phyloP scores from a whole-genome alignment of 106 monocot species.

The Platanthera guangdongensis region DNA sequence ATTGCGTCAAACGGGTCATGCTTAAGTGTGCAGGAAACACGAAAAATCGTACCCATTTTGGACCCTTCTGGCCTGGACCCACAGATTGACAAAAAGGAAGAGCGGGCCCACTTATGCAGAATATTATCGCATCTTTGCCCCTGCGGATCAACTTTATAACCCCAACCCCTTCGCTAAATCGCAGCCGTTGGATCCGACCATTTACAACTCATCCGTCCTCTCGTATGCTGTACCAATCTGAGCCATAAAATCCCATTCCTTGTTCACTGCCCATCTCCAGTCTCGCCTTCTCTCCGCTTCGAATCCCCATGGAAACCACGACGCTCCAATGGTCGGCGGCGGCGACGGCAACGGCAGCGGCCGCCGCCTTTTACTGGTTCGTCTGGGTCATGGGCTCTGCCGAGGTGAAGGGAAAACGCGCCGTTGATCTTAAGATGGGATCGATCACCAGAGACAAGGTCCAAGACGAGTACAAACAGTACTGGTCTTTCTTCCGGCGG shows the following conservation, averaged over 20 bases:
- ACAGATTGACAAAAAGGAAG: too few species aligned
- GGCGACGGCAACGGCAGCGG: conserved; percentile 13
- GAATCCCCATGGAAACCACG: conserved; percentile 13
- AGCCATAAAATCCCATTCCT: background rate
- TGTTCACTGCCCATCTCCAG: background rate
- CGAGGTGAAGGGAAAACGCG: conserved; percentile 70
- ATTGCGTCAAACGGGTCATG: too few species aligned
- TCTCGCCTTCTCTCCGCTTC: background rate
- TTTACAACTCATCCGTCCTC: background rate
- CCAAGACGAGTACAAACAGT: conserved; percentile 55
- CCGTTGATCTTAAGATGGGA: conserved; percentile 57
- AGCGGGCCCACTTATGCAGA: too few species aligned
- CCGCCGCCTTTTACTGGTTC: conserved; percentile 59
- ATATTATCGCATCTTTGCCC: background rate
- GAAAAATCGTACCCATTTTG: too few species aligned
- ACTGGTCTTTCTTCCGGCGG: conserved; percentile 80
- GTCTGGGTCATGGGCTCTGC: conserved; percentile 71
- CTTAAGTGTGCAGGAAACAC: too few species aligned
- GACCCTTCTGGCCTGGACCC: too few species aligned
- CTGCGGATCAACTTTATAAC: background rate
- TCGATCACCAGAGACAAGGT: conserved; percentile 52
- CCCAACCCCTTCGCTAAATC: too few species aligned
- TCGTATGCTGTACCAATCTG: too few species aligned
- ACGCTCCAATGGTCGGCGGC: conserved; percentile 13
- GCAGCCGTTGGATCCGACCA: background rate